Evolutionary conservation across 2,329 filamentous ascomycete genomes (phyloP), one percentile per base, ranked within the genome.

Genomic region (Beauveria varroae): DNA sequence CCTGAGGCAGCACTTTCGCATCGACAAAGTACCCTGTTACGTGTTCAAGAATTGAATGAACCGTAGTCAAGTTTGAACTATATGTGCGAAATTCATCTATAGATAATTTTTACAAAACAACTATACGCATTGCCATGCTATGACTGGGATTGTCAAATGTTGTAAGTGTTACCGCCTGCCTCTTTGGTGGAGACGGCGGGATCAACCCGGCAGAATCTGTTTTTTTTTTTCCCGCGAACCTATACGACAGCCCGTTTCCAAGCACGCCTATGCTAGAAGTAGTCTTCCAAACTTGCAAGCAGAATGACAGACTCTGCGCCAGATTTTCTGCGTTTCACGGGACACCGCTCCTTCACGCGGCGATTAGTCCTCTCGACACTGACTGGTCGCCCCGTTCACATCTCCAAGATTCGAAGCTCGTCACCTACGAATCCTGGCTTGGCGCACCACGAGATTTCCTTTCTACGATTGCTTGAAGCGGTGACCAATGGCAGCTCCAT

Each of bases 401-500:
- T 99, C 72, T 95, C 93, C 58, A 89, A 95, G 75, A 98, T 99
- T 77, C 91, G 95, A 70, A 86, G 90, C 66, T 86, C 88, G 18
- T 96, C 91, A 47, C 87, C 89, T 52, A 93, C 91, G 46, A 87
- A 89, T 68, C 93, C 95, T 1, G 95, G 95, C 69, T 89, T 99
- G 60, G 88, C 91, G 59, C 88, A 91, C 54, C 89, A 96, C 78
- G 95, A 99, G 77, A 87, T 98, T 69, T 98, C 95, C 52, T 93
- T 99, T 75, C 84, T 99, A 37, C 93, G 95, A 62, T 89, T 99
- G 20, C 87, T 99, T 70, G 95, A 98, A 75, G 84, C 91, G 67
- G 83, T 99, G 69, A 99, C 95, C 70, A 99, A 99, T 80, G 95
- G 95, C 76, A 90, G 90, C 62, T 87, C 89, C 61, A 91, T 98